Evolutionary conservation across 495 filamentous ascomycete genomes (phyloP).

Genomic region (Aspergillus saccharolyticus): DNA sequence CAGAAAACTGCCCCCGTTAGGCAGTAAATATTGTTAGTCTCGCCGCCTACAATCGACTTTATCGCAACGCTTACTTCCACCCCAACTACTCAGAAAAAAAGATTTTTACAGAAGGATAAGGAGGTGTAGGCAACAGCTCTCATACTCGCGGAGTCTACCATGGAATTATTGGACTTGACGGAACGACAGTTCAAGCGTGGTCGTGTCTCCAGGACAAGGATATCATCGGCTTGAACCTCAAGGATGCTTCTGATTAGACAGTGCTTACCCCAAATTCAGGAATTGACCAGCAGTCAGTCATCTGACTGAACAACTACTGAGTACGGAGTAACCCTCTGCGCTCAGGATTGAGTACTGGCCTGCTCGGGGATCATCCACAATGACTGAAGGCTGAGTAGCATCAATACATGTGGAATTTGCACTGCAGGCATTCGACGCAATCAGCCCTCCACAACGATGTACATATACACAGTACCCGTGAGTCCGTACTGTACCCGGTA

Average conservation of each 20-base stretch:
- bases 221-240: not conserved
- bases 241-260: too few relatives aligned
- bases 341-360: not conserved
- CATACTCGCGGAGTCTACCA: too few relatives aligned
- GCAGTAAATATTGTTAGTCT: not conserved
- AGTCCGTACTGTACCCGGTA: constrained; percentile 19
- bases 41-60: not conserved
- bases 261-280: not conserved
- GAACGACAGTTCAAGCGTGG: too few relatives aligned
- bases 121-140: not conserved
- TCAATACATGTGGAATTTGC: too few relatives aligned
- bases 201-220: not conserved
- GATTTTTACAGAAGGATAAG: too few relatives aligned
- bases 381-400: too few relatives aligned
- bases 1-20: not conserved
- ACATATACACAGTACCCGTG: too few relatives aligned
- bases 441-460: not conserved
- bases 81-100: too few relatives aligned
- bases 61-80: not conserved
- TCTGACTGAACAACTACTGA: not conserved
- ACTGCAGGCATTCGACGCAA: not conserved
- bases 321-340: too few relatives aligned
- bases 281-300: not conserved
- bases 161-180: too few relatives aligned
- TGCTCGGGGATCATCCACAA: not conserved